Evolutionary conservation across 768 basidiomycete genomes (phyloP), one percentile per base, ranked within the genome.

Genomic region (Boletellus ananiceps): DNA sequence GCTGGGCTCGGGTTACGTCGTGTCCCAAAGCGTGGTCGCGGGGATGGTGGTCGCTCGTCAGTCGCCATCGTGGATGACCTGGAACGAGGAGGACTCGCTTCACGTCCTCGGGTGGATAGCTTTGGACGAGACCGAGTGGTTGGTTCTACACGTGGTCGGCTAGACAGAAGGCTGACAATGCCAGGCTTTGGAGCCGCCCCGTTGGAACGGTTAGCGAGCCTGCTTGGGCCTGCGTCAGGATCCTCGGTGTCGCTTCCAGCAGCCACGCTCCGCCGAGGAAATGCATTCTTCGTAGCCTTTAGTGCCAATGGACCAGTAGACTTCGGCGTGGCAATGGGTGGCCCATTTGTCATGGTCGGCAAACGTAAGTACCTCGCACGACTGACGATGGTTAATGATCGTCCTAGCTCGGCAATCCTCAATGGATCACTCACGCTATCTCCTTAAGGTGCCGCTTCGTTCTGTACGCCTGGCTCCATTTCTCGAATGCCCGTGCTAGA

Each of bases 311-410:
- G 29, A 54, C 55, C 44, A 37, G 68, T 54, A 44, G 65, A 50
- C 60, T 67, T 59, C 54, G 71, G 51, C 49, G 60, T 49, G 49
- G 61, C 50, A 12, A 54, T 47, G 18, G 48, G 49, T 47, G 57
- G 63, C 14, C 78, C 73, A 12, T 77, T 74, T 36, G 75, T 67
- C 8, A 77, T 68, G 18, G 81, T 72, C 2, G 88, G 86, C 33
- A 92, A 73, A 50, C 85, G 83, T 52, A 92, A 77, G 68, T 88
- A 86, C 58, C 88, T 79, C 35, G 90, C 89, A 21, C 89, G 88
- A 50, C 89, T 92, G 32, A 35, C 43, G 46, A 57, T 16, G 44
- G 51, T 60, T 59, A 53, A 62, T 67, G 59, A 64, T 60, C 56
- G 56, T 61, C 49, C 40, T 15, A 42, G 52, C 57, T 34, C 37